phyloP scores from a whole-genome alignment of 306 rosid species.

The Prunus mume region DNA sequence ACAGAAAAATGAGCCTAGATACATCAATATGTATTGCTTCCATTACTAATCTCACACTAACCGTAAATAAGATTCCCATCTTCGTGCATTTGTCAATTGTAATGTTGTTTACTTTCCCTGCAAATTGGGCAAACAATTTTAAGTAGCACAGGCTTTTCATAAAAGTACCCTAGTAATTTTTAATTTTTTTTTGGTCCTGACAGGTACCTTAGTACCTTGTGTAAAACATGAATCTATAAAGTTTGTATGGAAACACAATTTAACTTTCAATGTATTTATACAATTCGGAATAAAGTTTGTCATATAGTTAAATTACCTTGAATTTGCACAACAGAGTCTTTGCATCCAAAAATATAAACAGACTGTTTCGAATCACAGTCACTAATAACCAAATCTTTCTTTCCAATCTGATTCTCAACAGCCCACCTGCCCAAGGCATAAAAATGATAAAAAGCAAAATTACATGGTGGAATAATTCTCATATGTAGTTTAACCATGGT shows the following conservation, averaged over 20 bases:
- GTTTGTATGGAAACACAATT: not conserved
- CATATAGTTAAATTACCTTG: slow-evolving; percentile 54
- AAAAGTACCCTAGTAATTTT: not conserved
- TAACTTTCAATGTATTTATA: not conserved
- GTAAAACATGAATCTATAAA: not conserved
- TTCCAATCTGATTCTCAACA: slow-evolving; percentile 95
- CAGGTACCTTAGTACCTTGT: not conserved
- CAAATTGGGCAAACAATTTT: slow-evolving; percentile 25
- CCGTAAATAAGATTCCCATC: slow-evolving; percentile 87
- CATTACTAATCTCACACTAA: slow-evolving; percentile 34
- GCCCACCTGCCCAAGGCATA: slow-evolving; percentile 64
- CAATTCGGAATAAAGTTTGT: slow-evolving; percentile 2
- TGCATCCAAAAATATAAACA: slow-evolving; percentile 93
- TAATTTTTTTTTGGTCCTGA: not conserved
- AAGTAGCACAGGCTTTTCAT: slow-evolving; percentile 13
- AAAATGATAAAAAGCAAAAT: slow-evolving; percentile 10
- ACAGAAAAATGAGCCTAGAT: slow-evolving; percentile 13
- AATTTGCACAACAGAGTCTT: slow-evolving; percentile 89
- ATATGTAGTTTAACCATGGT: slow-evolving; percentile 7
- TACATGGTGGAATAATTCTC: slow-evolving; percentile 13
- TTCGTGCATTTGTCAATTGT: slow-evolving; percentile 91
- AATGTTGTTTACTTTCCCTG: slow-evolving; percentile 98
- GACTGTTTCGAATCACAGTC: slow-evolving; percentile 96
- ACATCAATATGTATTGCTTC: slow-evolving; percentile 24
- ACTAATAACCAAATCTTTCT: slow-evolving; percentile 72